A percentile compares a stretch with the other conserved stretches of the same genome.
Conservation (phyloP, 306 rosid genomes). For the Neltuma alba region DNA sequence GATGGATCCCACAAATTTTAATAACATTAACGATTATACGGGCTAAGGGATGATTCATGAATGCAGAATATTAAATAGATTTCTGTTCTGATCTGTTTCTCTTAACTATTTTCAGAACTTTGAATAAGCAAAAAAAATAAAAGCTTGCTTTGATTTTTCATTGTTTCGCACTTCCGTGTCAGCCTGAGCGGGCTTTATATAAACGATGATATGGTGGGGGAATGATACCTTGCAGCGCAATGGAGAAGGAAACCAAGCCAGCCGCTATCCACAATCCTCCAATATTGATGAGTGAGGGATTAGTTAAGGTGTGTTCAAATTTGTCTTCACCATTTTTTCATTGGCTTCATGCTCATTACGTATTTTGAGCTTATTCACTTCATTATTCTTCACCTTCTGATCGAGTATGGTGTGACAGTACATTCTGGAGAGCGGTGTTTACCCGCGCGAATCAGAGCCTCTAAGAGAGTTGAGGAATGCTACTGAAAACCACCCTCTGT, state of each 20-base stretch:
- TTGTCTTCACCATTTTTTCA: neutral
- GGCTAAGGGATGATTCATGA: too few relatives aligned
- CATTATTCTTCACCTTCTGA: neutral
- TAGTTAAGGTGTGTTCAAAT: slow-evolving; percentile 31
- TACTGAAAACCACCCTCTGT: slow-evolving; percentile 48
- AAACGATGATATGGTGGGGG: neutral
- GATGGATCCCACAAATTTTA: too few relatives aligned
- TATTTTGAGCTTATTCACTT: neutral
- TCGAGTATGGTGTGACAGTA: slow-evolving; percentile 42
- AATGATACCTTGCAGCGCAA: slow-evolving; percentile 29
- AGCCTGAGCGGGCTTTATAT: neutral
- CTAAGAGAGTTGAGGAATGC: slow-evolving; percentile 59
- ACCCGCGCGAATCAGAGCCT: slow-evolving; percentile 58
- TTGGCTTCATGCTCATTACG: neutral
- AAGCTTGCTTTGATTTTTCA: too few relatives aligned
- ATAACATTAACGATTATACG: too few relatives aligned
- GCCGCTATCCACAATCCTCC: slow-evolving; percentile 5
- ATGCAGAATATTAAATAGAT: too few relatives aligned
- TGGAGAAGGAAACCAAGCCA: slow-evolving; percentile 38
- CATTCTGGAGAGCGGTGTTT: slow-evolving; percentile 64
- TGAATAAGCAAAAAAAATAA: too few relatives aligned
- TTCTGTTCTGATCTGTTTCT: too few relatives aligned
- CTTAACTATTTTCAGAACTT: too few relatives aligned
- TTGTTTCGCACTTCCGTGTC: too few relatives aligned
- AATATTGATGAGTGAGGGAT: slow-evolving; percentile 52